These are phyloP conservation scores for Podospora sp. DNA, from an alignment of 495 filamentous ascomycete genomes.

Conservation along the genomic window DNA sequence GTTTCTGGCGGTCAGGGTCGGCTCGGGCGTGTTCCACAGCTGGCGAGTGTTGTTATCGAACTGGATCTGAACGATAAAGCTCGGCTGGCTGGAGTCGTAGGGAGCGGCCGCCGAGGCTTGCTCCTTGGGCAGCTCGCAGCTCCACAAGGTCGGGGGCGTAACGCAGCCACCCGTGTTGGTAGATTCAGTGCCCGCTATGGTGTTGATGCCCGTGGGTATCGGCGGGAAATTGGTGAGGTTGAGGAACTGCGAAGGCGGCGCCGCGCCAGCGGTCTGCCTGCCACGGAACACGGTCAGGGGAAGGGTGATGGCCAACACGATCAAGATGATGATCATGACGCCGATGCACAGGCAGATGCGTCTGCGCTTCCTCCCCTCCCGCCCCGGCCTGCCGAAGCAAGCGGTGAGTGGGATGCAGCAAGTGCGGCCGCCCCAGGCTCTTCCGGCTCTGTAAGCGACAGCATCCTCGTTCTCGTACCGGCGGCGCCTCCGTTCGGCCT, in stretches of 20 bases:
- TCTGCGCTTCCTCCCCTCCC: conserved; percentile 65
- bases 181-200: conserved; percentile 67
- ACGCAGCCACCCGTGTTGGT: conserved; percentile 65
- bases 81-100: conserved; percentile 66
- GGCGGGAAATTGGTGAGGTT: conserved; percentile 86
- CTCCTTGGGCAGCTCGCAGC: conserved; percentile 78
- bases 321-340: conserved; percentile 56
- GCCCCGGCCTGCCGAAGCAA: conserved; percentile 62
- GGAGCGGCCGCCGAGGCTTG: conserved; percentile 62
- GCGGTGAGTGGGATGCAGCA: conserved; percentile 57
- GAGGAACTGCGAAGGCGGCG: conserved; percentile 57
- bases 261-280: conserved; percentile 27
- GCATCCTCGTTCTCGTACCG: conserved; percentile 67
- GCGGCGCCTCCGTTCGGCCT: conserved; percentile 53
- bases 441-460: conserved; percentile 55
- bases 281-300: conserved; percentile 62
- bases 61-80: conserved; percentile 76
- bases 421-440: conserved; percentile 63
- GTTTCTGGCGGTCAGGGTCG: conserved; percentile 2
- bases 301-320: conserved; percentile 62
- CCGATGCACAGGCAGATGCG: conserved; percentile 61
- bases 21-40: conserved; percentile 44
- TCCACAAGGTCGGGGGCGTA: conserved; percentile 72
- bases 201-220: conserved; percentile 79
- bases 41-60: conserved; percentile 70